Evolutionary conservation across 108 stramenopile species (phyloP), one percentile per base, ranked within the genome.

Genomic region (Cyclotella baltica): DNA sequence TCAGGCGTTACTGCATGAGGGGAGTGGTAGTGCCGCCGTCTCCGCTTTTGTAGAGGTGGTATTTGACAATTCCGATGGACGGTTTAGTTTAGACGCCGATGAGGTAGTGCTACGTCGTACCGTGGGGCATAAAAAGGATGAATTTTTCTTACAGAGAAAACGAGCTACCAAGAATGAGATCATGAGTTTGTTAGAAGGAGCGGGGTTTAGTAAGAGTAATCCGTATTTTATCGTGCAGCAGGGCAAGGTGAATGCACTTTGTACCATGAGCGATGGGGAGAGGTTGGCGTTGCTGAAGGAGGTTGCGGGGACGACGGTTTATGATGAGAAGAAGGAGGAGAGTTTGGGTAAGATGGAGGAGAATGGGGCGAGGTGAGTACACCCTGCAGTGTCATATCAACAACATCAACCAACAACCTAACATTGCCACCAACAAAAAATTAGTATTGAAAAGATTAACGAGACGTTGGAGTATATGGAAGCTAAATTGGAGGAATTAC

Each of bases 181-280:
- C 33, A 90, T 87, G 78, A 85, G 82, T 52, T 80, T 99, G 56
- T 79, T 99, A 28, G 99, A 99, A 80, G 95, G 93, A 10, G 99
- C 99, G 22, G 99, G 99, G 9, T 99, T 99, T 80, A 95, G 93
- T 62, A 93, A 95, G 78, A 87, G 88, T 34, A 99, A 99, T 87
- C 99, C 99, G 1, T 99, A 99, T 89, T 99, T 98, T 78, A 99
- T 99, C 75, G 98, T 99, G 46, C 97, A 99, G 86, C 98, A 98
- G 86, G 99, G 99, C 18, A 99, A 99, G 72, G 98, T 99, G 64
- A 93, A 97, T 69, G 90, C 91, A 4, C 76, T 99, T 33, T 98
- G 97, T 70, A 88, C 94, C 76, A 99, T 99, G 99, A 86, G 85
- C 28, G 98, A 99, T 86, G 76, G 65, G 25, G 97, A 98, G 59